Percentiles rank a stretch among this genome's conserved stretches.
Evolutionary conservation across 257 asterid genomes (phyloP).

Genomic region (Solanum ossicruentum): DNA sequence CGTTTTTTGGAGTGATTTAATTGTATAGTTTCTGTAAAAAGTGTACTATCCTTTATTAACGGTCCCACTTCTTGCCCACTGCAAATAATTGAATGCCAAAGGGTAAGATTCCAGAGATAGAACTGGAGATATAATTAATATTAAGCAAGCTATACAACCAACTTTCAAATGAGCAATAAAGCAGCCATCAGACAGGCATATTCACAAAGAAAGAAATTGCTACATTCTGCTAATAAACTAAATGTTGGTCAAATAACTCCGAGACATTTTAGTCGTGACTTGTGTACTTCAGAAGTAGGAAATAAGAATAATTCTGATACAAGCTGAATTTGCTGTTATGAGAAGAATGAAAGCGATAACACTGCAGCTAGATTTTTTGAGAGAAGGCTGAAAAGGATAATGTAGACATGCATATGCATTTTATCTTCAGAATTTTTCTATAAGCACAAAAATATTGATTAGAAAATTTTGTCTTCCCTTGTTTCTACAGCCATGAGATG

Average conservation of each 20-base stretch:
- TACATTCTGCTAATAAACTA: not conserved
- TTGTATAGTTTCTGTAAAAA: conserved; percentile 12
- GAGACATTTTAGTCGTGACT: not conserved
- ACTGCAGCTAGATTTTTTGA: not conserved
- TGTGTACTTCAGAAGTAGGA: not conserved
- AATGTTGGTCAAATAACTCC: not conserved
- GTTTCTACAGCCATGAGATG: not conserved
- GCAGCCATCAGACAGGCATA: not conserved
- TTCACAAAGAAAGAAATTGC: not conserved
- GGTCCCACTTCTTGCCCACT: conserved; percentile 78
- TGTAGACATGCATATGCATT: not conserved
- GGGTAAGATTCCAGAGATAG: not conserved
- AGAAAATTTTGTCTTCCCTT: not conserved
- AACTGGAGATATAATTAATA: not conserved
- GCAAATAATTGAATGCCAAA: conserved; percentile 7
- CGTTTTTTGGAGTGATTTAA: conserved; percentile 16
- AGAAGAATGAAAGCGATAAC: not conserved
- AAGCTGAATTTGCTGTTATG: not conserved
- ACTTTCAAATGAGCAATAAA: not conserved
- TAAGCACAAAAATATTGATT: not conserved
- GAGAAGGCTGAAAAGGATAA: not conserved
- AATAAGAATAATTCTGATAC: not conserved
- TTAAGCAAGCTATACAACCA: not conserved
- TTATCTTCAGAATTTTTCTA: not conserved
- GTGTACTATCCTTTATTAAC: conserved; percentile 17